Percentiles rank a stretch among this genome's conserved stretches.
Evolutionary conservation across 2,329 filamentous ascomycete genomes (phyloP).

Genomic region (Corynespora cassiicola): DNA sequence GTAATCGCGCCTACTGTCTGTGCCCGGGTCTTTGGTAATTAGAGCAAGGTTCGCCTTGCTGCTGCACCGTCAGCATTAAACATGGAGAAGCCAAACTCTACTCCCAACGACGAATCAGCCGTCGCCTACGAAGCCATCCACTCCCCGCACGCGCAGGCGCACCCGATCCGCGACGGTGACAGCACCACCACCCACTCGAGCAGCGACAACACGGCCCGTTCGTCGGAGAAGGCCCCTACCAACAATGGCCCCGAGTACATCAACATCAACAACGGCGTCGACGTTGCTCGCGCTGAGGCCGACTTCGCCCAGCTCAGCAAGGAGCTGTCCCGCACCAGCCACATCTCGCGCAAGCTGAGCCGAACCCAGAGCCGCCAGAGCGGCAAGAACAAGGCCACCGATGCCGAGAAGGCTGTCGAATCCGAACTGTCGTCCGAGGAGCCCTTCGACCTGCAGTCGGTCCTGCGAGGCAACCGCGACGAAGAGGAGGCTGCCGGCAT

Average conservation of each 20-base stretch:
- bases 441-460: conserved; percentile 77
- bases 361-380: conserved; percentile 55
- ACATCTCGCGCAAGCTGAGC: conserved; percentile 45
- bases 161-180: conserved; percentile 21
- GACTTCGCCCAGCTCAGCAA: conserved; percentile 72
- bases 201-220: conserved; percentile 17
- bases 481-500: conserved; percentile 81
- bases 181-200: conserved; percentile 29
- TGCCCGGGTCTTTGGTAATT: too few species aligned
- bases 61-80: conserved; percentile 9
- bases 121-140: conserved; percentile 39
- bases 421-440: conserved; percentile 45
- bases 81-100: conserved; percentile 33
- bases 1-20: conserved; percentile 5
- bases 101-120: conserved; percentile 28
- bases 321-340: conserved; percentile 50
- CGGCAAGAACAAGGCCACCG: conserved; percentile 47
- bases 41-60: conserved; percentile 26
- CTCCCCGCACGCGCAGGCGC: conserved; percentile 20
- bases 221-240: conserved; percentile 19
- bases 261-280: conserved; percentile 51
- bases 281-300: conserved; percentile 70
- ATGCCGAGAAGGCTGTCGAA: conserved; percentile 64
- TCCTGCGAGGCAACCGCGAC: conserved; percentile 73
- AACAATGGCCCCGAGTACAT: conserved; percentile 23